Percentiles rank a stretch among this genome's conserved stretches.
Evolutionary conservation across 768 basidiomycete genomes (phyloP).

Genomic region (Lactarius hatsudake): DNA sequence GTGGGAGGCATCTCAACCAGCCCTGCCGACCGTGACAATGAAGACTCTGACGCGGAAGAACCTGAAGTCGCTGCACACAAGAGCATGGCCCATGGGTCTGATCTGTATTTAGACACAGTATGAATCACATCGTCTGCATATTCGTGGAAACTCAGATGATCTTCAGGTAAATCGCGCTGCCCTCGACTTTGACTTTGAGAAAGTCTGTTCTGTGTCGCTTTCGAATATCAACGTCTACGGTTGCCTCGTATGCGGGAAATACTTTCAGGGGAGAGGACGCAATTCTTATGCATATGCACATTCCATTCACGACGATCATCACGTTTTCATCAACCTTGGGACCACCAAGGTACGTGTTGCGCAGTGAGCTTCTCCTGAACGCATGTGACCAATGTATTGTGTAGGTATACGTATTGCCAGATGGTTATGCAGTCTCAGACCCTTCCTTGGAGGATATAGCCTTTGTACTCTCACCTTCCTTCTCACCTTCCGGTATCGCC

Average conservation of each 20-base stretch:
- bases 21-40: conserved; percentile 5
- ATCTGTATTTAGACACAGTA: conserved; percentile 94
- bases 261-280: conserved; percentile 95
- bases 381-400: conserved; percentile 4
- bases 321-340: conserved; percentile 95
- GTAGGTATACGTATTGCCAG: conserved; percentile 95
- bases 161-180: conserved; percentile 81
- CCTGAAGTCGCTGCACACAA: conserved; percentile 32
- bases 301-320: conserved; percentile 96
- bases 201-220: conserved; percentile 94
- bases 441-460: conserved; percentile 95
- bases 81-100: conserved; percentile 52
- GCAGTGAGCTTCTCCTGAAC: conserved; percentile 15
- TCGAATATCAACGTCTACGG: conserved; percentile 98
- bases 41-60: conserved; percentile 30
- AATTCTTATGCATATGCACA: conserved; percentile 95
- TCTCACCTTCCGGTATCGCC: conserved; percentile 57
- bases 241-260: conserved; percentile 97
- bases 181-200: conserved; percentile 99
- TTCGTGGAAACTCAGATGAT: conserved; percentile 16
- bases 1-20: not conserved
- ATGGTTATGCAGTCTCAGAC: conserved; percentile 95
- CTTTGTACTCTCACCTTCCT: conserved; percentile 85
- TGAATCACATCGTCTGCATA: conserved; percentile 34
- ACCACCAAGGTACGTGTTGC: conserved; percentile 72